phyloP scores from a whole-genome alignment of 805 yeast species.

The Cyberlindnera saturnus region DNA sequence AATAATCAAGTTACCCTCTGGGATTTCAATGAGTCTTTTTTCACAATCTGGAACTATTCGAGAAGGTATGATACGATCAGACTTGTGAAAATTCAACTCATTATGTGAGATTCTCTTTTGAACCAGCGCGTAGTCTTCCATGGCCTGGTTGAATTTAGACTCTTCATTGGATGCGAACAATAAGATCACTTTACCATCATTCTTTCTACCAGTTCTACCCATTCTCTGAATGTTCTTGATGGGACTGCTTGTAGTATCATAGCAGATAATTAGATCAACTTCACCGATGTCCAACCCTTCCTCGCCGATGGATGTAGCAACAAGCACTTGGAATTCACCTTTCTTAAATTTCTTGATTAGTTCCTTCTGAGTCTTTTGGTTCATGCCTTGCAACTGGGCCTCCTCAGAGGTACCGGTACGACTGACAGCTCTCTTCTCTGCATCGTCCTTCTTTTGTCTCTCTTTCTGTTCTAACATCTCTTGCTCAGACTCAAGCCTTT shows the following conservation, averaged over 20 bases:
- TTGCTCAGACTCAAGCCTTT: constrained; percentile 27
- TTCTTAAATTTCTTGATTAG: constrained; percentile 65
- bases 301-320: constrained; percentile 97
- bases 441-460: constrained; percentile 26
- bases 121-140: constrained; percentile 74
- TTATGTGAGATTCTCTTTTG: constrained; percentile 61
- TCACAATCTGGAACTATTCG: constrained; percentile 50
- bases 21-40: constrained; percentile 53
- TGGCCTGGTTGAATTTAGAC: constrained; percentile 72
- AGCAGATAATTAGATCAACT: constrained; percentile 89
- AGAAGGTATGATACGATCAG: constrained; percentile 66
- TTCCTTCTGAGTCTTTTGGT: constrained; percentile 80
- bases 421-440: constrained; percentile 30
- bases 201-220: constrained; percentile 97
- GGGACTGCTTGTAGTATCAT: constrained; percentile 89
- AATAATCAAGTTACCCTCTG: constrained; percentile 59
- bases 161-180: constrained; percentile 76
- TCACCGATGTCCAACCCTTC: constrained; percentile 99
- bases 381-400: constrained; percentile 83
- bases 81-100: constrained; percentile 35
- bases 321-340: constrained; percentile 73
- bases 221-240: constrained; percentile 90
- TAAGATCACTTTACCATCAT: constrained; percentile 78
- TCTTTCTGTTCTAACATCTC: constrained; percentile 26
- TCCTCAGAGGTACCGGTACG: constrained; percentile 62